Evolutionary conservation across 2,329 filamentous ascomycete genomes (phyloP).

Genomic region (Clonostachys sp.): DNA sequence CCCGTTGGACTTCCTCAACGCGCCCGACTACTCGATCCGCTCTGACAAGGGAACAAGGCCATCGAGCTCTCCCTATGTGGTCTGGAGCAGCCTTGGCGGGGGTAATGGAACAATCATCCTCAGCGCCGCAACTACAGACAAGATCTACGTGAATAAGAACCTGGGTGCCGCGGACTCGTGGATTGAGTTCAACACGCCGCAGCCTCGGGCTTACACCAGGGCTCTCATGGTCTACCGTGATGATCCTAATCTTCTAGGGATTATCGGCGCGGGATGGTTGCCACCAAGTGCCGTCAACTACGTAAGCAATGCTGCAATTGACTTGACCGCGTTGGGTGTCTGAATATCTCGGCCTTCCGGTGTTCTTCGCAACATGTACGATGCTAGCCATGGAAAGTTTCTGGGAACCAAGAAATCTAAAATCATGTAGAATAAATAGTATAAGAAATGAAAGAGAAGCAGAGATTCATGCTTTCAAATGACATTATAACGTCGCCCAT

Average conservation of each 20-base stretch:
- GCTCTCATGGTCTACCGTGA: constrained; percentile 26
- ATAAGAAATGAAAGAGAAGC: too few relatives aligned
- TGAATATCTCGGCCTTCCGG: too few relatives aligned
- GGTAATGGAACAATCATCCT: constrained; percentile 38
- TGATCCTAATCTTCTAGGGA: constrained; percentile 25
- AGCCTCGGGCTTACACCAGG: constrained; percentile 29
- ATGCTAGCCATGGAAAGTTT: too few relatives aligned
- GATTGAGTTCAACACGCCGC: constrained; percentile 25
- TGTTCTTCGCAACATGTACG: too few relatives aligned
- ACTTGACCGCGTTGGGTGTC: too few relatives aligned
- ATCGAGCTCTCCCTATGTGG: constrained; percentile 31
- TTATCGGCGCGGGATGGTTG: constrained; percentile 38
- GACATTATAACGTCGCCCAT: too few relatives aligned
- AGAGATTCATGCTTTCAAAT: too few relatives aligned
- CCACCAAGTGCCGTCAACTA: constrained; percentile 41
- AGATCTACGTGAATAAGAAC: constrained; percentile 34
- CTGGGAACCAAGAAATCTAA: too few relatives aligned
- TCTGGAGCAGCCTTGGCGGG: constrained; percentile 36
- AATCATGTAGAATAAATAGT: too few relatives aligned
- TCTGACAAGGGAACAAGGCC: constrained; percentile 22
- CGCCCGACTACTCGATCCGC: constrained; percentile 21
- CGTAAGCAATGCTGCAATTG: constrained; percentile 12
- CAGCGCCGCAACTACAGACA: constrained; percentile 24
- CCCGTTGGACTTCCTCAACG: constrained; percentile 28
- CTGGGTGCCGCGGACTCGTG: constrained; percentile 28